phyloP scores from a whole-genome alignment of 1,284 basidiomycete genomes.

The Meira miltonrushii region DNA sequence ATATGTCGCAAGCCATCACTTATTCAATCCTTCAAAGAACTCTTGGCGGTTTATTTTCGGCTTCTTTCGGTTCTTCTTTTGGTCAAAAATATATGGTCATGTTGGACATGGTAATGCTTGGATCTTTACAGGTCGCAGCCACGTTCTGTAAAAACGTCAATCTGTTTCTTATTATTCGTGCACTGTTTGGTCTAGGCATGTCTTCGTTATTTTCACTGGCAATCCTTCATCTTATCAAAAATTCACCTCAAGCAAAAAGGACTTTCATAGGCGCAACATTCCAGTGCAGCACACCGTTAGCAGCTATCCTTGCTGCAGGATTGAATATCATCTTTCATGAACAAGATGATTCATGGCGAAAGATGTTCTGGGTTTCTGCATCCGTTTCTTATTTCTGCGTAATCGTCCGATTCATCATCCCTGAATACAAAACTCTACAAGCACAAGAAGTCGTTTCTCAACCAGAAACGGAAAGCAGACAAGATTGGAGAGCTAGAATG shows the following conservation, averaged over 20 bases:
- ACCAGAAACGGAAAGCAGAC: neutral
- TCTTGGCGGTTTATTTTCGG: slow-evolving; percentile 36
- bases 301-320: neutral
- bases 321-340: neutral
- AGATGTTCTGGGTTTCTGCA: neutral
- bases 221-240: neutral
- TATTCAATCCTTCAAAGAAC: slow-evolving; percentile 31
- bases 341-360: neutral
- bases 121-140: slow-evolving; percentile 28
- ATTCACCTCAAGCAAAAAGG: neutral
- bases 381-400: neutral
- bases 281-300: neutral
- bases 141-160: slow-evolving; percentile 24
- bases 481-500: too few relatives aligned
- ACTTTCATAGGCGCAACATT: neutral
- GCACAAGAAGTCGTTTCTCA: neutral
- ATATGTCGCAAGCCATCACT: slow-evolving; percentile 28
- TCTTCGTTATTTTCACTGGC: slow-evolving; percentile 11
- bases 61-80: slow-evolving; percentile 7
- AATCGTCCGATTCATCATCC: neutral
- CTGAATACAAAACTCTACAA: neutral
- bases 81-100: slow-evolving; percentile 20
- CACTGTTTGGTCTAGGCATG: slow-evolving; percentile 37
- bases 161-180: slow-evolving; percentile 33
- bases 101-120: slow-evolving; percentile 31